Base-by-base conservation (phyloP, 352 stramenopile genomes). In the Pythium graminicola region DNA sequence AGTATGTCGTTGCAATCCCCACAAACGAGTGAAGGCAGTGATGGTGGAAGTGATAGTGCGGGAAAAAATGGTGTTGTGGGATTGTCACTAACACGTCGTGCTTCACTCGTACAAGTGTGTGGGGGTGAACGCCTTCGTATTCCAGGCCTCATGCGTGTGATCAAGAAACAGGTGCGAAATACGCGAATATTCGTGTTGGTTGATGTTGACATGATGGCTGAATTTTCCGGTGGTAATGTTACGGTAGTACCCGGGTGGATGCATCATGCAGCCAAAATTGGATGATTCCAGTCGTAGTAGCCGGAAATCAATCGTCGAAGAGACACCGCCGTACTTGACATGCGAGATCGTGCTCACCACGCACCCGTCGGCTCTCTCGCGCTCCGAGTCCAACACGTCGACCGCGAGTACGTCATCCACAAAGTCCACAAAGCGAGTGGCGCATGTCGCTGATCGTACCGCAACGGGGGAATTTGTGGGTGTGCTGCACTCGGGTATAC, bases 401-500 rank as follows among this genome's bases (percentile, higher is more conserved):
- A 51, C 52, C 9, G 47, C 43, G 14, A 45, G 42, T 26, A 45
- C 57, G n/a, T 40, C 40, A 10, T 19, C 29, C 17, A 33, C 33
- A 5, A 31, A 49, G n/a, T 42, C 7, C n/a, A 19, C 7, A 26
- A 8, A 44, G n/a, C 38, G 6, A 62, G 51, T 19, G 49, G 45
- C n/a, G 22, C 2, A 3, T 32, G 6, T 19, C 42, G 27, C 57
- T 0, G 67, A 76, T 32, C 64, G 67, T 20, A 76, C 65, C 19
- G 65, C 67, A 29, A 71, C 64, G 6, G 67, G 67, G 9, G 64
- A 76, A 9, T 73, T 62, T 33, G 65, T 76, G 16, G 67, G 61
- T 7, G 64, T 73, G 23, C 54, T 76, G 6, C 57, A 73, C 32
- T 60, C 53, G 4, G 64, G 67, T 3, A 33, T 73, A 2, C 44